These are phyloP conservation scores for Cyphellophora europaea DNA, from an alignment of 2,329 filamentous ascomycete species.

Conservation along the genomic window DNA sequence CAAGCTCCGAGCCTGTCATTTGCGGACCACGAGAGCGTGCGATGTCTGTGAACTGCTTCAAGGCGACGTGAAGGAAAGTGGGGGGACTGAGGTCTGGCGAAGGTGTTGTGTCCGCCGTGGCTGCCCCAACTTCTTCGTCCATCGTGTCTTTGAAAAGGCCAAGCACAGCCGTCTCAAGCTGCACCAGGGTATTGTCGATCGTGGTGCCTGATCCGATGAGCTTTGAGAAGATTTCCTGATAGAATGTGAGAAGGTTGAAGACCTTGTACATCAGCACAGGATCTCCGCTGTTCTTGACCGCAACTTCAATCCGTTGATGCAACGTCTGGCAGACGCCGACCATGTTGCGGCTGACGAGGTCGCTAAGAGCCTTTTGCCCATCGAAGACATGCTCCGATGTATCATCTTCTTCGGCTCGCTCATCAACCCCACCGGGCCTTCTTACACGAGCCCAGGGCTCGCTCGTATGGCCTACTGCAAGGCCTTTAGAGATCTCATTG, in stretches of 20 bases:
- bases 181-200: conserved; percentile 10
- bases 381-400: conserved; percentile 57
- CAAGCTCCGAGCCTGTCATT: conserved; percentile 53
- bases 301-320: conserved; percentile 82
- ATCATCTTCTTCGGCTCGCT: conserved; percentile 44
- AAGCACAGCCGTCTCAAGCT: conserved; percentile 33
- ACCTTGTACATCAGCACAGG: conserved; percentile 82
- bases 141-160: conserved; percentile 28
- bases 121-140: conserved; percentile 9
- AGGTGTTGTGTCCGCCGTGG: conserved; percentile 3
- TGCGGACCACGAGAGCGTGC: conserved; percentile 13
- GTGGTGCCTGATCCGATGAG: conserved; percentile 46
- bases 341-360: conserved; percentile 79
- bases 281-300: conserved; percentile 87
- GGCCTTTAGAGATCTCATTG: conserved; percentile 74
- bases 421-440: conserved; percentile 2
- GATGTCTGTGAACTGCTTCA: conserved; percentile 43
- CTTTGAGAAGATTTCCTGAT: conserved; percentile 73
- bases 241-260: conserved; percentile 81
- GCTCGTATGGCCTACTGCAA: conserved; percentile 69
- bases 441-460: conserved; percentile 66
- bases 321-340: conserved; percentile 72
- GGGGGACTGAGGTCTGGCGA: conserved; percentile 13
- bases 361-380: conserved; percentile 68
- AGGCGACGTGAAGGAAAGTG: conserved; percentile 10